Conservation (phyloP, 345 rosid species). For the Lepidium africanum region DNA sequence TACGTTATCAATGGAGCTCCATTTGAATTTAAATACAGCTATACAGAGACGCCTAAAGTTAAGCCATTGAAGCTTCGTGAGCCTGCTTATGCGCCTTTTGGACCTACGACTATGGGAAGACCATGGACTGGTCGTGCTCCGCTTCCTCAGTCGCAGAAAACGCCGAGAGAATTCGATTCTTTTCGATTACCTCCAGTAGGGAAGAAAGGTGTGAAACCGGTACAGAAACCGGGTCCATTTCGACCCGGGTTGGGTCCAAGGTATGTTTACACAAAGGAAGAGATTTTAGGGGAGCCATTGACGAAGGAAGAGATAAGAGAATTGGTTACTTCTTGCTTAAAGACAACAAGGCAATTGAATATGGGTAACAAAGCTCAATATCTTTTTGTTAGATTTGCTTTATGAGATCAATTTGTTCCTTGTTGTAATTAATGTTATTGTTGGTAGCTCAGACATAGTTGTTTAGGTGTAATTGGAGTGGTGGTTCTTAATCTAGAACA, state of each 20-base stretch:
- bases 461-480: neutral
- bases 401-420: neutral
- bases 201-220: slow-evolving; percentile 84
- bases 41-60: slow-evolving; percentile 81
- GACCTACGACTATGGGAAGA: slow-evolving; percentile 69
- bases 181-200: slow-evolving; percentile 64
- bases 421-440: neutral
- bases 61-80: slow-evolving; percentile 75
- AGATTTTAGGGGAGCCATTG: slow-evolving; percentile 86
- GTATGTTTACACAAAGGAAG: slow-evolving; percentile 65
- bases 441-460: neutral
- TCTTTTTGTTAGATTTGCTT: slow-evolving; percentile 2
- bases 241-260: slow-evolving; percentile 71
- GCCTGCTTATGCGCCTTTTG: slow-evolving; percentile 76
- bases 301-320: slow-evolving; percentile 56
- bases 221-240: slow-evolving; percentile 86
- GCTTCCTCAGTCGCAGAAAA: slow-evolving; percentile 64
- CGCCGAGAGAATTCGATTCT: slow-evolving; percentile 79
- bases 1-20: slow-evolving; percentile 84
- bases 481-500: neutral
- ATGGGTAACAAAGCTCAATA: slow-evolving; percentile 48
- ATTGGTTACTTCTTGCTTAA: slow-evolving; percentile 46
- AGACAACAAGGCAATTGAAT: slow-evolving; percentile 68
- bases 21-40: slow-evolving; percentile 91
- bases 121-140: slow-evolving; percentile 99